Base-by-base conservation (phyloP, 2,329 filamentous ascomycete species). In the Aspergillus brasiliensis region DNA sequence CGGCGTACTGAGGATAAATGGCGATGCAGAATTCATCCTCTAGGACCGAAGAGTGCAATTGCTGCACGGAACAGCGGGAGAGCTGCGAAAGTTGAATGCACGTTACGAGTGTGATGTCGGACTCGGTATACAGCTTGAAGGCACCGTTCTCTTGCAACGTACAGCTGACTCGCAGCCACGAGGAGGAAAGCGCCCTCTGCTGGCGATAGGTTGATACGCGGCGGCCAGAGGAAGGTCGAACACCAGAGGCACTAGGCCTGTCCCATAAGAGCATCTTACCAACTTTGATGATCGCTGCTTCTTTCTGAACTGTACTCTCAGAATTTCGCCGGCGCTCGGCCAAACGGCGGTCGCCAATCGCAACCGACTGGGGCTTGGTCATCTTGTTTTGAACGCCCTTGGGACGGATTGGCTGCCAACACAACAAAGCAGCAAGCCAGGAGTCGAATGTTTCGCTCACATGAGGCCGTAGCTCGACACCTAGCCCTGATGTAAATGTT, bases 91-190 rank as follows among this genome's bases (percentile, higher is more conserved):
- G 82, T 69, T 96, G 92, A 55, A 98, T 90, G 49, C 92, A 86
- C 27, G 91, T 90, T 15, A 98, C 83, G 8, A 96, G 83, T 0
- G 88, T 87, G 49, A 90, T 88, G 66, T 97, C 93, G 57, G 90
- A 88, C 69, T 97, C 94, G 1, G 90, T 90, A 75, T 95, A 89
- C 10, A 99, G 84, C 71, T 94, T 96, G 72, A 99, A 89, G 71
- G 96, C 91, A 59, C 95, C 95, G 68, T 97, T 97, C 72, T 98
- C 95, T 66, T 96, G 91, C 23, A 99, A 81, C 17, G 95, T 96
- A 75, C 93, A 97, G 28, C 92, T 97, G 3, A 98, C 92, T 64
- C 86, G 86, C 68, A 91, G 87, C 95, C 95, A 98, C 10, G 89
- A 84, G n/a, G 82, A 80, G 48, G 83, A 83, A 55, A 84, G 79